Evolutionary conservation across 2,329 filamentous ascomycete species (phyloP).

Genomic region (Aspergillus tubingensis): DNA sequence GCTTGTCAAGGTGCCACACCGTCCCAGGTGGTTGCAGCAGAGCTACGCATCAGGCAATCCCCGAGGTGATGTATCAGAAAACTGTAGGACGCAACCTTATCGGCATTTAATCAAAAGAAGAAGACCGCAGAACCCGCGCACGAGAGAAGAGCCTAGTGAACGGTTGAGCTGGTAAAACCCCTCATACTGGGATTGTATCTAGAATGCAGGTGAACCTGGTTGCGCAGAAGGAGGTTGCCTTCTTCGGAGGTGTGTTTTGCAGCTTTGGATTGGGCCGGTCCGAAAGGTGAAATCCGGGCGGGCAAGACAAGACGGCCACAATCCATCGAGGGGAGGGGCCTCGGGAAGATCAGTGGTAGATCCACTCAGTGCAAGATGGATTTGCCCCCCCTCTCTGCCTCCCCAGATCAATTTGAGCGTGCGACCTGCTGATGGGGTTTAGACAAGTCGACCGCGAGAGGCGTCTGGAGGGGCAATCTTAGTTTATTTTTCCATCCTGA

Average conservation of each 20-base stretch:
- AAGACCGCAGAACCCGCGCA: neutral
- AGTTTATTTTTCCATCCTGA: neutral
- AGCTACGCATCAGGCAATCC: constrained; percentile 4
- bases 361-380: constrained; percentile 11
- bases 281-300: constrained; percentile 7
- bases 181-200: neutral
- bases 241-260: neutral
- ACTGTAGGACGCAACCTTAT: constrained; percentile 9
- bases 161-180: neutral
- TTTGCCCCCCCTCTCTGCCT: constrained; percentile 1
- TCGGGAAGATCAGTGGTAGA: constrained; percentile 12
- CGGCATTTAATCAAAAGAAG: neutral
- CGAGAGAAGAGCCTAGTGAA: neutral
- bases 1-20: constrained; percentile 4
- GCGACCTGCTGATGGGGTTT: neutral
- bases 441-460: constrained; percentile 3
- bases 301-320: constrained; percentile 2
- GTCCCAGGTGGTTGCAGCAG: constrained; percentile 13
- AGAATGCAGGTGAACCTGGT: neutral
- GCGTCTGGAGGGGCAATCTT: constrained; percentile 1
- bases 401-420: constrained; percentile 12
- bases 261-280: constrained; percentile 8
- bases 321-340: constrained; percentile 8
- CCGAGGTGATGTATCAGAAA: constrained; percentile 17
- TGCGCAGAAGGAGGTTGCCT: neutral